Evolutionary conservation across 495 filamentous ascomycete genomes (phyloP).

Genomic region (Daldinia decipiens): DNA sequence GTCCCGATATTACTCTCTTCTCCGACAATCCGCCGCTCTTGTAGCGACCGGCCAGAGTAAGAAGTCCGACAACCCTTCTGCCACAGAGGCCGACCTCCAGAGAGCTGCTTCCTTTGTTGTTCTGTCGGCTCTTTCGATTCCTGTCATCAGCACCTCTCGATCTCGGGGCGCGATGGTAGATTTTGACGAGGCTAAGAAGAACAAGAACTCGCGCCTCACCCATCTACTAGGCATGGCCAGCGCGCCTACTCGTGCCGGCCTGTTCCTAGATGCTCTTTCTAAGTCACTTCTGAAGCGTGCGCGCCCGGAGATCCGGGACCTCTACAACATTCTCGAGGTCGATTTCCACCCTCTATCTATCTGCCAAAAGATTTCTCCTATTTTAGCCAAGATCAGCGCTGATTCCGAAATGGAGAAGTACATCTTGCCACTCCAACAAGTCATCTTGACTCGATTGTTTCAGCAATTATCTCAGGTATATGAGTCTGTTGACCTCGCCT

Average conservation of each 20-base stretch:
- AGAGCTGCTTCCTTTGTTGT: constrained; percentile 91
- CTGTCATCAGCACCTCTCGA: constrained; percentile 97
- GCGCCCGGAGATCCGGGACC: constrained; percentile 89
- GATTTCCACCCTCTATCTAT: constrained; percentile 99
- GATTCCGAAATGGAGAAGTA: constrained; percentile 98
- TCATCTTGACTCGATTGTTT: constrained; percentile 97
- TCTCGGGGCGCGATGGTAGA: constrained; percentile 96
- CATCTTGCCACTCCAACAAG: constrained; percentile 92
- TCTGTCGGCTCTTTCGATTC: constrained; percentile 93
- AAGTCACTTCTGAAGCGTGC: constrained; percentile 93
- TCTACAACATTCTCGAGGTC: constrained; percentile 98
- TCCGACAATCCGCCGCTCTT: constrained; percentile 87
- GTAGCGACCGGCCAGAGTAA: constrained; percentile 88
- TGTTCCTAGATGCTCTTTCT: constrained; percentile 95
- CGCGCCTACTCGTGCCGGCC: constrained; percentile 84
- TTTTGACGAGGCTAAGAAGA: constrained; percentile 96
- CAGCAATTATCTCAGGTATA: constrained; percentile 99
- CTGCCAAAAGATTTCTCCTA: constrained; percentile 98
- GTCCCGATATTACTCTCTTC: constrained; percentile 95
- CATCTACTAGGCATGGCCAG: constrained; percentile 93
- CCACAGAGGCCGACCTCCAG: constrained; percentile 86
- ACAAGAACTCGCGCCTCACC: constrained; percentile 97
- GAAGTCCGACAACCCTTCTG: constrained; percentile 90
- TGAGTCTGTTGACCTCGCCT: constrained; percentile 94
- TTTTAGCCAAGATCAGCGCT: constrained; percentile 90